Evolutionary conservation across 768 basidiomycete species (phyloP), one percentile per base, ranked within the genome.

Genomic region (Nevesoporus exiguus): DNA sequence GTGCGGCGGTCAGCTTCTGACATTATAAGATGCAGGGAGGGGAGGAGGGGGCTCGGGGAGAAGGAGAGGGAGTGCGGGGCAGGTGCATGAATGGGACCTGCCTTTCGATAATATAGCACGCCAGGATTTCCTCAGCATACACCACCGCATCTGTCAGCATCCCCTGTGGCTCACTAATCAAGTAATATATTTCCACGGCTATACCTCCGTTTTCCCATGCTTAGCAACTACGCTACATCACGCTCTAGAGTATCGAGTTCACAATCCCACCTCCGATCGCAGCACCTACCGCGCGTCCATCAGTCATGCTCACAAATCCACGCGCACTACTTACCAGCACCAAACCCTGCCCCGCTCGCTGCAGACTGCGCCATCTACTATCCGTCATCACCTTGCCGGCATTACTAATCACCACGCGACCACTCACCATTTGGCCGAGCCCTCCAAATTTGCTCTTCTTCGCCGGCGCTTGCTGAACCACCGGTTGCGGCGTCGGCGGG

Each of bases 341-440:
- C 79, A 47, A 80, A 80, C 1, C 80, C 80, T 3, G 73, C 68
- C 33, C 80, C 81, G 17, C 77, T 68, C 1, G 66, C 71, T 2
- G 72, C 71, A 3, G 71, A 64, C 27, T 64, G 58, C 5, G 63
- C 70, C 65, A 71, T 67, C 71, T 72, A 15, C 14, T 6, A 29
- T 21, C 19, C 2, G 43, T 10, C 22, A 42, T 63, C 51, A 60
- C 22, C 3, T 3, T 22, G 30, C 19, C 33, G 17, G 33, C 42
- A 25, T 43, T 43, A 43, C 17, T n/a, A n/a, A 21, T 17, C 34
- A 42, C 19, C 19, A n/a, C 48, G 14, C 34, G 36, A 34, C 30
- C 45, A 55, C 69, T 47, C 56, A 79, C 74, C 47, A 67, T 66
- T 52, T 68, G 65, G 0, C 79, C 79, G 10, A 74, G 66, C 31